Base-by-base conservation (phyloP, 495 filamentous ascomycete species). In the Penicillium crystallinum region DNA sequence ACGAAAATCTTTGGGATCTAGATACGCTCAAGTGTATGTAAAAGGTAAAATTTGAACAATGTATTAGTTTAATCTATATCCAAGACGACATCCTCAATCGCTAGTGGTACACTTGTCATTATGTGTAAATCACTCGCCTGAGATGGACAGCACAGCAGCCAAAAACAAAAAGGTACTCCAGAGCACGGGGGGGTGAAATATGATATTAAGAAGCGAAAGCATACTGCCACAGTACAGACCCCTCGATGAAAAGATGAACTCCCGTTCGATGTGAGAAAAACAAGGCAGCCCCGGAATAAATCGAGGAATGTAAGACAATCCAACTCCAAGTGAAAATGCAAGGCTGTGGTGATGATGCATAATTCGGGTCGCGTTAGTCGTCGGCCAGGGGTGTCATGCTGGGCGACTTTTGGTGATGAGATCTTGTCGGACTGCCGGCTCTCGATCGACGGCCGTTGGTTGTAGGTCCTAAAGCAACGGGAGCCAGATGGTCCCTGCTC, bases 401-500 rank as follows among this genome's bases (percentile, higher is more conserved):
- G 7, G 74, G 74, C 15, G 74, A 77, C 47, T 68, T 72, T 38
- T 66, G 65, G 38, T 69, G 65, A 17, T 71, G 68, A 9, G 73
- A 67, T 53, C 74, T 49, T 6, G 73, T 71, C 29, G 74, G 74
- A 66, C 72, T 77, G 54, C 69, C 70, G 22, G 72, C 66, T 48
- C 73, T 54, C 25, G 73, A 75, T 23, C 72, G 72, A 36, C 73
- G 71, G 4, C 73, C 74, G 42, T 75, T 75, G 0, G 64, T 74
- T 10, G 71, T 74, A 19, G 72, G 71, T 1, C 72, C 72, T 17
- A 75, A 29, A 15, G 71, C 67, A 19, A 75, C 55, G 9, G 73
- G 72, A 23, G 72, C 64, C 46, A 87, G 65, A 53, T 88, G 79
- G 62, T 96, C 91, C 45, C 88, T 75, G 63, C 89, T 93, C 62